Conservation (phyloP, 352 stramenopile genomes). For the Elongisporangium senticosum region DNA sequence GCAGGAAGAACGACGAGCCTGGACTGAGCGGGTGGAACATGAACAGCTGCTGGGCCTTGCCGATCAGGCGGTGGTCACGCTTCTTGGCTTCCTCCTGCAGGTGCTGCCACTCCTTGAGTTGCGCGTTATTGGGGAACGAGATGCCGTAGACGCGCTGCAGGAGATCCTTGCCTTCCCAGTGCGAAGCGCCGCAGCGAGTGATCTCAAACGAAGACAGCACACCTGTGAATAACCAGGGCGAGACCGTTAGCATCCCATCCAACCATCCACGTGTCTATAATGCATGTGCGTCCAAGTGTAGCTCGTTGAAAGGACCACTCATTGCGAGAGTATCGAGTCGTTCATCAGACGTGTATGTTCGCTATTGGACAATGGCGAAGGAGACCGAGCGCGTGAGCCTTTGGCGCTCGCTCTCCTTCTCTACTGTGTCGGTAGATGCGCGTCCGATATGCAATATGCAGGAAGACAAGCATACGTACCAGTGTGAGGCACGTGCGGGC, state of each 20-base stretch:
- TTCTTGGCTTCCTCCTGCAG: constrained; percentile 95
- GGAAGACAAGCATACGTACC: constrained; percentile 59
- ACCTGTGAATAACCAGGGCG: constrained; percentile 24
- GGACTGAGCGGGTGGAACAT: constrained; percentile 94
- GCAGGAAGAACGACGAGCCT: constrained; percentile 97
- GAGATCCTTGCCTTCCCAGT: constrained; percentile 88
- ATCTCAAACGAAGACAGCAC: constrained; percentile 93
- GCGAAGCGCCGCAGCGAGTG: constrained; percentile 92
- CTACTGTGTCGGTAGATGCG: constrained; percentile 70
- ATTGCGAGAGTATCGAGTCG: constrained; percentile 71
- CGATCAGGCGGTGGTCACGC: constrained; percentile 94
- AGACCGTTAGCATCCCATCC: constrained; percentile 5
- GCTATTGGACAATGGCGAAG: constrained; percentile 40
- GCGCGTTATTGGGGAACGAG: constrained; percentile 88
- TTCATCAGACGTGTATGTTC: constrained; percentile 43
- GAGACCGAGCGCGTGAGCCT: constrained; percentile 14
- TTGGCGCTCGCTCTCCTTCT: constrained; percentile 75
- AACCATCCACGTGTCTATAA: not conserved
- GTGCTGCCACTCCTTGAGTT: constrained; percentile 85
- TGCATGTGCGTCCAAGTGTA: constrained; percentile 79
- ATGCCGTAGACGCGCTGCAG: constrained; percentile 97
- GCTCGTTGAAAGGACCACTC: constrained; percentile 45
- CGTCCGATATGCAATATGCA: constrained; percentile 13
- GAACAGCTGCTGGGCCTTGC: constrained; percentile 95
- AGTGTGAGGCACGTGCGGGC: constrained; percentile 94